These are phyloP conservation scores for Cyathus striatus DNA, from an alignment of 768 basidiomycete species.

Conservation along the genomic window DNA sequence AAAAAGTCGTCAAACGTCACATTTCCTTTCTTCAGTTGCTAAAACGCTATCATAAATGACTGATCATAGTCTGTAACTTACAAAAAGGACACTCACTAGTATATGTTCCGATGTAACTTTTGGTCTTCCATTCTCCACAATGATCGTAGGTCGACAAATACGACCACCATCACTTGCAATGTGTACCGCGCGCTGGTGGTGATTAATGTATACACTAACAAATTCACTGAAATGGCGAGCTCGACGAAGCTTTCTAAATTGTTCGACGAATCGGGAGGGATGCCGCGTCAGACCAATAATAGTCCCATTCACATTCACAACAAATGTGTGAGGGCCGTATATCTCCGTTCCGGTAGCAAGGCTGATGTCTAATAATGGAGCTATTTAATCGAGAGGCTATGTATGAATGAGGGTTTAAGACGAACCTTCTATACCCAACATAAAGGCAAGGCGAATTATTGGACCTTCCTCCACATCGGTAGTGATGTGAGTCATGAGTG, in stretches of 20 bases:
- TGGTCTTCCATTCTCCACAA: constrained; percentile 79
- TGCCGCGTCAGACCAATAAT: constrained; percentile 90
- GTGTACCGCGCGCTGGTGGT: constrained; percentile 91
- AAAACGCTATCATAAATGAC: too few relatives aligned
- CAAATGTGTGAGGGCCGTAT: constrained; percentile 86
- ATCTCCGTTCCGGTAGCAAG: constrained; percentile 93
- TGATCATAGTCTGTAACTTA: too few relatives aligned
- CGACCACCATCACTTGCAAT: constrained; percentile 97
- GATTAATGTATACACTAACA: constrained; percentile 92
- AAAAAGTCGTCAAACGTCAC: constrained; percentile 94
- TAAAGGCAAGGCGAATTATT: constrained; percentile 81
- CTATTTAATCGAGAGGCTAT: constrained; percentile 6
- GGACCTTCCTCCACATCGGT: constrained; percentile 98
- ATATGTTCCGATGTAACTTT: constrained; percentile 81
- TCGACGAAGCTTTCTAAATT: constrained; percentile 89
- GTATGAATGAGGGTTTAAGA: constrained; percentile 1
- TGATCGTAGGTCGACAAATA: constrained; percentile 96
- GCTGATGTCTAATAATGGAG: constrained; percentile 66
- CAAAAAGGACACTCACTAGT: too few relatives aligned
- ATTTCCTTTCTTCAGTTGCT: constrained; percentile 77
- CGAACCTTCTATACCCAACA: constrained; percentile 96
- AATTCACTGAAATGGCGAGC: constrained; percentile 94
- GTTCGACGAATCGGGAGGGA: constrained; percentile 79
- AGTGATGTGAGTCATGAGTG: constrained; percentile 99
- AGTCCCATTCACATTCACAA: constrained; percentile 95